These are phyloP conservation scores for Pseudozyma hubeiensis DNA, from an alignment of 1,284 basidiomycete genomes.

Conservation along the genomic window DNA sequence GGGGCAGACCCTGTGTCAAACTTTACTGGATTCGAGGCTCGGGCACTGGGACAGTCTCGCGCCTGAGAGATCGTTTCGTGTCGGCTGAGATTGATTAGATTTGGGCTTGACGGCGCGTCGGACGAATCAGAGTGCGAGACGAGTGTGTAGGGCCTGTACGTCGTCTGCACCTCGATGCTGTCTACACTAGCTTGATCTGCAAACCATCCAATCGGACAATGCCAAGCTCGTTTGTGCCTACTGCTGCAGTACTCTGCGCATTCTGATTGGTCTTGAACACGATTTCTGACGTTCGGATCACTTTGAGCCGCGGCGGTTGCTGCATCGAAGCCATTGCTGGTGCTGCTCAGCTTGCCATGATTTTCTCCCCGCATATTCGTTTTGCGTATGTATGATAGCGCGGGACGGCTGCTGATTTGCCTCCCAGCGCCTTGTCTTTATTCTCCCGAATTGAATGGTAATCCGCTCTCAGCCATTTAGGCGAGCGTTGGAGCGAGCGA, in stretches of 20 bases:
- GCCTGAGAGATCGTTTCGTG: too few species aligned
- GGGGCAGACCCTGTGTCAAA: too few species aligned
- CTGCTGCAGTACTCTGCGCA: background rate
- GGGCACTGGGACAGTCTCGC: too few species aligned
- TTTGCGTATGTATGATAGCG: background rate
- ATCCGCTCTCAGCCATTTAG: background rate
- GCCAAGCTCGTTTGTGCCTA: background rate
- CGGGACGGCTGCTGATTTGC: background rate
- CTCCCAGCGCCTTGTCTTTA: background rate
- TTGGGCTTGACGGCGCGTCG: too few species aligned
- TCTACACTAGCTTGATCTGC: too few species aligned
- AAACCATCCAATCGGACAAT: background rate
- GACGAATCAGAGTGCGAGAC: background rate
- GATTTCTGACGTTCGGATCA: constrained; percentile 2
- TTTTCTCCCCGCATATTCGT: background rate
- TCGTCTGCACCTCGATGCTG: background rate
- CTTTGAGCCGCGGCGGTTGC: constrained; percentile 6
- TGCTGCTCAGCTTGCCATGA: background rate
- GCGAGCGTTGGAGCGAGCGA: background rate
- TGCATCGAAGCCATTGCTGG: background rate
- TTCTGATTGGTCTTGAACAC: background rate
- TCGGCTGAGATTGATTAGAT: too few species aligned
- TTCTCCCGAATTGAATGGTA: background rate
- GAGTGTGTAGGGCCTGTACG: background rate
- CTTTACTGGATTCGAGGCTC: too few species aligned